phyloP scores from a whole-genome alignment of 768 basidiomycete genomes.

The Rhodotorula sphaerocarpa region DNA sequence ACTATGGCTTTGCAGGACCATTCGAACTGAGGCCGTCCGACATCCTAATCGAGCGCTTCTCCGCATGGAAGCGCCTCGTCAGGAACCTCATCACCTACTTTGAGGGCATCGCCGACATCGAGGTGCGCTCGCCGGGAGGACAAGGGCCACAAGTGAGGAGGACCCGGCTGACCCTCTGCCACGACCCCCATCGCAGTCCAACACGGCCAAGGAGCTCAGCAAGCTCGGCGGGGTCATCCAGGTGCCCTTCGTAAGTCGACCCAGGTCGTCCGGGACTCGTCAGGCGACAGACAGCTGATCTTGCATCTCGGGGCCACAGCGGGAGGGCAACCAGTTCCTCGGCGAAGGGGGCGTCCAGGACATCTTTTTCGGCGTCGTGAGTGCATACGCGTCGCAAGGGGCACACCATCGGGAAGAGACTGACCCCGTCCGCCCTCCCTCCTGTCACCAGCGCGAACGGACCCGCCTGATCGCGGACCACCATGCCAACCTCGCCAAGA shows the following conservation, averaged over 20 bases:
- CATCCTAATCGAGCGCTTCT: constrained; percentile 75
- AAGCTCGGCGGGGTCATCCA: constrained; percentile 93
- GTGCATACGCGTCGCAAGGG: neutral
- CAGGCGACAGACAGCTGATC: neutral
- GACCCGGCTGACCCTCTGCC: neutral
- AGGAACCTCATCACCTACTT: constrained; percentile 40
- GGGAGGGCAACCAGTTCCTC: constrained; percentile 75
- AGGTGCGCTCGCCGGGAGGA: constrained; percentile 49
- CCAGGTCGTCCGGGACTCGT: neutral
- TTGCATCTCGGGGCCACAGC: neutral
- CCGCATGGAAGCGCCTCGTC: constrained; percentile 38
- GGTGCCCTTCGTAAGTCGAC: constrained; percentile 65
- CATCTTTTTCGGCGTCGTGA: constrained; percentile 69
- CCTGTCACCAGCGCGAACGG: constrained; percentile 62
- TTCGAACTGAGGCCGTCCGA: constrained; percentile 69
- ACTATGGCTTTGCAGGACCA: constrained; percentile 17
- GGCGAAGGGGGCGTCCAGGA: constrained; percentile 89
- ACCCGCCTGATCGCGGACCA: constrained; percentile 88
- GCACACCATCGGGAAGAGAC: no score
- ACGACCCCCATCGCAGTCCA: constrained; percentile 48
- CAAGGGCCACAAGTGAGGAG: no score
- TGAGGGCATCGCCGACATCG: constrained; percentile 65
- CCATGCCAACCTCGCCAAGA: constrained; percentile 89
- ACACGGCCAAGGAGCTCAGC: constrained; percentile 82
- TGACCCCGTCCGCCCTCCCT: neutral